Conservation (phyloP, 2,329 filamentous ascomycete species). For the Neonectria sp. region DNA sequence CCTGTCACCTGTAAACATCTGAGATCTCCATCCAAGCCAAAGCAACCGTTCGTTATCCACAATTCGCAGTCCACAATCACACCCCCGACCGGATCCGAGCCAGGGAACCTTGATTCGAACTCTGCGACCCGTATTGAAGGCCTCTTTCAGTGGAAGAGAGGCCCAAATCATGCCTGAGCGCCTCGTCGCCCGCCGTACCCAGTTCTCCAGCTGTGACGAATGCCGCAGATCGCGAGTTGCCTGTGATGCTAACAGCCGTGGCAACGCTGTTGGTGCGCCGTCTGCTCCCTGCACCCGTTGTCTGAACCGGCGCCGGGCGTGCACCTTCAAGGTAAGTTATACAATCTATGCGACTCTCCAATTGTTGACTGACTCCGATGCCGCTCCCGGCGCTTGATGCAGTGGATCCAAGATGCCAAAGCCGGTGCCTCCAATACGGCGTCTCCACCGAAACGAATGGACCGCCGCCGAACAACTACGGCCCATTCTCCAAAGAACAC, state of each 20-base stretch:
- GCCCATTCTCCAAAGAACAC: conserved; percentile 33
- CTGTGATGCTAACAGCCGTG: conserved; percentile 46
- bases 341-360: neutral
- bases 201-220: conserved; percentile 54
- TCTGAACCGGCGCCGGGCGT: conserved; percentile 42
- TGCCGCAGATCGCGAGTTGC: conserved; percentile 51
- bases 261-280: conserved; percentile 71
- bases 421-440: conserved; percentile 6
- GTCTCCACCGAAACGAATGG: conserved; percentile 30
- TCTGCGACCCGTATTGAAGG: no score
- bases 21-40: no score
- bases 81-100: neutral
- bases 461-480: conserved; percentile 28
- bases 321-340: conserved; percentile 49
- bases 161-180: conserved; percentile 32
- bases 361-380: conserved; percentile 18
- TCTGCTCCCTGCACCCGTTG: conserved; percentile 79
- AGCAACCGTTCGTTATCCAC: no score
- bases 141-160: no score
- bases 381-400: neutral
- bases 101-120: no score
- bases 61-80: neutral
- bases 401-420: conserved; percentile 49
- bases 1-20: neutral
- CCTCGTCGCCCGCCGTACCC: conserved; percentile 49